Percentiles rank a stretch among this genome's conserved stretches.
Evolutionary conservation across 192 early-diverging fungal species (phyloP).

Genomic region (Gryganskiella cystojenkinii): DNA sequence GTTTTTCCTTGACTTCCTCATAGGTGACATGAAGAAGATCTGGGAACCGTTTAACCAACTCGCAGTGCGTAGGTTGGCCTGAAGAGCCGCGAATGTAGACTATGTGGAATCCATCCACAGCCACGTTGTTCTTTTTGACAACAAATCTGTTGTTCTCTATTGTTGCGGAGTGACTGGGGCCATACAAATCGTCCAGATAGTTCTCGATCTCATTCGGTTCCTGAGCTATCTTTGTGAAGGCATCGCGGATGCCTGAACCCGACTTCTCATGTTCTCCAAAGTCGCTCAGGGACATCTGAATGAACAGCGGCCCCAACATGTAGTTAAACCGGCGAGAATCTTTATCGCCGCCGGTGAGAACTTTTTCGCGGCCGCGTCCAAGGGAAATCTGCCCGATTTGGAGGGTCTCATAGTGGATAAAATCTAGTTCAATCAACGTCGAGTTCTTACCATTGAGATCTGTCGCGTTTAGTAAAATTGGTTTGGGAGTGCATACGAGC

Average conservation of each 20-base stretch:
- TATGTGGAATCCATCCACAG: constrained; percentile 15
- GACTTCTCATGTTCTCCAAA: constrained; percentile 24
- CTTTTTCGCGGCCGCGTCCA: constrained; percentile 20
- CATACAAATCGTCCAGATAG: constrained; percentile 31
- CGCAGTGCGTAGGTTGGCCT: constrained; percentile 8
- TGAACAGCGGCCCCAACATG: constrained; percentile 23
- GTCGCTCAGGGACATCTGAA: constrained; percentile 21
- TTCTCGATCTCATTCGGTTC: constrained; percentile 23
- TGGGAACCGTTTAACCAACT: constrained; percentile 12
- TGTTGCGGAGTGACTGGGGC: constrained; percentile 17
- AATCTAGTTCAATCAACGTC: constrained; percentile 7
- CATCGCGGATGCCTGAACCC: too few species aligned
- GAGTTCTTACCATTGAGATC: constrained; percentile 22
- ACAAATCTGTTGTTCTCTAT: neutral
- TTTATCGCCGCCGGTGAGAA: constrained; percentile 23
- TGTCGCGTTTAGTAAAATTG: constrained; percentile 25
- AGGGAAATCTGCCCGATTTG: constrained; percentile 7
- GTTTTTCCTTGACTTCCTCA: constrained; percentile 32
- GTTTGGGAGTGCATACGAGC: constrained; percentile 8
- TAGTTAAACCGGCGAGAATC: constrained; percentile 32
- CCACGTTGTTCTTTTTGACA: constrained; percentile 5
- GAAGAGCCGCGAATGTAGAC: constrained; percentile 33
- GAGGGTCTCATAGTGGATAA: constrained; percentile 6
- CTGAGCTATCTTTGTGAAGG: neutral
- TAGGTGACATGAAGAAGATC: constrained; percentile 20